These are phyloP conservation scores for Saccharomycopsis crataegensis DNA, from an alignment of 1,139 yeast species.

Conservation along the genomic window DNA sequence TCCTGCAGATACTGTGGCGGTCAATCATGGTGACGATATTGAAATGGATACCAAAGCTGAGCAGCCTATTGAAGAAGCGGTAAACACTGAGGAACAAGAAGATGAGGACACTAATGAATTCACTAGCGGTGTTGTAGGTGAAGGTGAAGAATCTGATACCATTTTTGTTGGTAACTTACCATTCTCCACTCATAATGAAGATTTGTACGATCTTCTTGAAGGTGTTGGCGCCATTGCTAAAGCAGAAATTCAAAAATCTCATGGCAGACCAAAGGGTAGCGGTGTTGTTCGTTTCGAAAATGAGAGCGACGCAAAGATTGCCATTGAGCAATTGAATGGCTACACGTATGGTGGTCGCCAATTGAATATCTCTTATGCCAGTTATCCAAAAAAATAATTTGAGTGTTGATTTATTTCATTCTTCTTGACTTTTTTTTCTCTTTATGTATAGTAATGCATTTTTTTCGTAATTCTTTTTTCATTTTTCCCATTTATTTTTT, in stretches of 20 bases:
- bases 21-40: conserved; percentile 20
- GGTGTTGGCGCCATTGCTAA: conserved; percentile 69
- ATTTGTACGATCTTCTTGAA: conserved; percentile 78
- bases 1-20: conserved; percentile 20
- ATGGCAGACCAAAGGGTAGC: conserved; percentile 63
- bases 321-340: conserved; percentile 65
- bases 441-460: not conserved
- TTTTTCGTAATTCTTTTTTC: not conserved
- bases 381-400: conserved; percentile 14
- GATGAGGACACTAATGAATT: conserved; percentile 42
- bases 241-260: conserved; percentile 71
- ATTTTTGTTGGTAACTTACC: conserved; percentile 78
- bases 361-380: conserved; percentile 58
- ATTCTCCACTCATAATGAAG: conserved; percentile 79
- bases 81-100: conserved; percentile 19
- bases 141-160: conserved; percentile 58
- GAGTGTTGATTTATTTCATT: not conserved
- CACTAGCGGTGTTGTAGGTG: conserved; percentile 55
- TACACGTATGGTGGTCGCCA: conserved; percentile 83
- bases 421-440: not conserved
- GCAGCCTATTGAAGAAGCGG: too few relatives aligned
- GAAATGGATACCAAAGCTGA: not conserved
- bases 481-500: not conserved
- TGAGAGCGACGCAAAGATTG: conserved; percentile 62
- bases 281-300: conserved; percentile 78